Evolutionary conservation across 2,329 filamentous ascomycete species (phyloP).

Genomic region (Corinectria fuckeliana): DNA sequence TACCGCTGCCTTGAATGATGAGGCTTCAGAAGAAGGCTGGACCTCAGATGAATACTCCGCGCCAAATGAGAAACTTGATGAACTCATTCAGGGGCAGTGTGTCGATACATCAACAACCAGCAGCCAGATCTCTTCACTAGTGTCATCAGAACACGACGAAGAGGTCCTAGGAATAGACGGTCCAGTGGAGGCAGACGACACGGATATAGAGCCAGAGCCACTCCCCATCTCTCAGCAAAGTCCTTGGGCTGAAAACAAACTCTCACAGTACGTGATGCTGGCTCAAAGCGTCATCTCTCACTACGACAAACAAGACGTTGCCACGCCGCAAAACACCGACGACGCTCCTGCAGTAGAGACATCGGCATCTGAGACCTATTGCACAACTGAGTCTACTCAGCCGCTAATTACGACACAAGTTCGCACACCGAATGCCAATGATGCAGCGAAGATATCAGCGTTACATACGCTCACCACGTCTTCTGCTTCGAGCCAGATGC

Average conservation of each 20-base stretch:
- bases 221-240: conserved; percentile 35
- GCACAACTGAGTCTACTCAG: conserved; percentile 19
- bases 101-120: not conserved
- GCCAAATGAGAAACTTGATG: not conserved
- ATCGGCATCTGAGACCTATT: no score
- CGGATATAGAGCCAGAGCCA: not conserved
- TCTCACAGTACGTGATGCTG: conserved; percentile 30
- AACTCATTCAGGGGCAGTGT: not conserved
- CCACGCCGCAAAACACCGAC: conserved; percentile 1
- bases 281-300: conserved; percentile 1
- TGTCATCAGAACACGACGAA: not conserved
- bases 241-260: conserved; percentile 29
- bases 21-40: not conserved
- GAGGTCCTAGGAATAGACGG: not conserved
- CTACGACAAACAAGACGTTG: not conserved
- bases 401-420: not conserved
- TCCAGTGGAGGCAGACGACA: not conserved
- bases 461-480: conserved; percentile 1
- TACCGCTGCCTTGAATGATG: not conserved
- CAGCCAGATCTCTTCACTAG: not conserved
- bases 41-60: not conserved
- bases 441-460: not conserved
- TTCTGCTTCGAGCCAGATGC: conserved; percentile 7
- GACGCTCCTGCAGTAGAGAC: not conserved
- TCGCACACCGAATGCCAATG: not conserved